Evolutionary conservation across 495 filamentous ascomycete genomes (phyloP).

Genomic region (Rhypophila decipiens): DNA sequence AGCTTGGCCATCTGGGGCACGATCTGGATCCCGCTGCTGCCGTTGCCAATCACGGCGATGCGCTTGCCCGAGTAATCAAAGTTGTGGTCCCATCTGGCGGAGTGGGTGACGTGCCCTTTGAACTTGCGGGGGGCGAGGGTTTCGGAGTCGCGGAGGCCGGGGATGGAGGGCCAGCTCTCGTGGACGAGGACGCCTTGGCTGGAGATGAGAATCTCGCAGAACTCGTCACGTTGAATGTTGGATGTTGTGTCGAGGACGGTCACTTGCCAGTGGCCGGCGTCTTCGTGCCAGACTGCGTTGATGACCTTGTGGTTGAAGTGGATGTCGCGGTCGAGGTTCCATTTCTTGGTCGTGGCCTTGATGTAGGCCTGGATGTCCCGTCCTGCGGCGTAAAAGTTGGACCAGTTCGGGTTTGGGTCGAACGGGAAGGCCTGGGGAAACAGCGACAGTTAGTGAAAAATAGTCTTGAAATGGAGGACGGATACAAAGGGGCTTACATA

Average conservation of each 20-base stretch:
- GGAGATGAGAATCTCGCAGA: constrained; percentile 20
- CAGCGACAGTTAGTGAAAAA: not conserved
- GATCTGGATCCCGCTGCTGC: constrained; percentile 42
- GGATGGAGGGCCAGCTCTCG: constrained; percentile 46
- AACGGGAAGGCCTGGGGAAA: constrained; percentile 37
- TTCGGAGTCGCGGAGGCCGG: constrained; percentile 31
- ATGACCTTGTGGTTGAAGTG: constrained; percentile 25
- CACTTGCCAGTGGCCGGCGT: constrained; percentile 7
- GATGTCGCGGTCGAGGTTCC: constrained; percentile 25
- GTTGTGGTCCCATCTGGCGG: constrained; percentile 43
- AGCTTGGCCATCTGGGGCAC: constrained; percentile 35
- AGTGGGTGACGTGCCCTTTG: constrained; percentile 42
- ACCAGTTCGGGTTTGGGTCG: constrained; percentile 35
- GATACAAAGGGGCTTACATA: no score
- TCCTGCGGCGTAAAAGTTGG: constrained; percentile 26
- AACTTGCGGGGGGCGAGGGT: no score
- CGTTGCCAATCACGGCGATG: constrained; percentile 34
- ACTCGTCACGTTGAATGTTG: constrained; percentile 27
- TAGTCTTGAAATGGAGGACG: not conserved
- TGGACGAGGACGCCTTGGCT: constrained; percentile 18
- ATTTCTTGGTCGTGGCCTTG: constrained; percentile 26
- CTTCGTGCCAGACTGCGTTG: constrained; percentile 22
- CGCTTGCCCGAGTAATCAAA: constrained; percentile 42
- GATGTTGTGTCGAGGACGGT: constrained; percentile 6
- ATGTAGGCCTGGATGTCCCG: constrained; percentile 30